Conservation (phyloP, 495 filamentous ascomycete species). For the Extremus antarcticus region DNA sequence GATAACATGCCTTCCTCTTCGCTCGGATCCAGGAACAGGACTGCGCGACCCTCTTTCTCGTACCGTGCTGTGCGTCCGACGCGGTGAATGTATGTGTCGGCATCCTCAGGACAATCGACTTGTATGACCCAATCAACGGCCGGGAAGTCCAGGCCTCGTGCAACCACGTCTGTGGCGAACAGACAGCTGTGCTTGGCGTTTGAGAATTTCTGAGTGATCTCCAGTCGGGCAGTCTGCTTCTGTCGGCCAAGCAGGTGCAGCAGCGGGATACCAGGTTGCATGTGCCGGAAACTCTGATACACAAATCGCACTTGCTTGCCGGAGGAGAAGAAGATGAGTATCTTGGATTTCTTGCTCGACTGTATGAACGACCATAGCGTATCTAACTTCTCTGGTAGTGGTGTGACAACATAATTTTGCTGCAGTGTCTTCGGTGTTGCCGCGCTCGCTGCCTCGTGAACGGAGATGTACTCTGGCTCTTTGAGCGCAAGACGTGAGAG, state of each 20-base stretch:
- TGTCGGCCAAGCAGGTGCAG: constrained; percentile 91
- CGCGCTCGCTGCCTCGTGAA: constrained; percentile 69
- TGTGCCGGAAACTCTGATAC: constrained; percentile 81
- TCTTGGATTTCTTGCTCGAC: constrained; percentile 79
- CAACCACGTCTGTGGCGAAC: constrained; percentile 91
- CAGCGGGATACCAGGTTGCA: constrained; percentile 92
- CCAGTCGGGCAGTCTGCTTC: constrained; percentile 76
- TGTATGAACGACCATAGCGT: constrained; percentile 87
- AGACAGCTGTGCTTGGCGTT: constrained; percentile 70
- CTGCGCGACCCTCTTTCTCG: constrained; percentile 73
- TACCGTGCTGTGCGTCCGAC: constrained; percentile 93
- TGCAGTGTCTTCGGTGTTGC: constrained; percentile 77
- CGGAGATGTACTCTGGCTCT: constrained; percentile 89
- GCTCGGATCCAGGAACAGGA: constrained; percentile 82
- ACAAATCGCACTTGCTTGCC: constrained; percentile 95
- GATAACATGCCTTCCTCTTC: constrained; percentile 81
- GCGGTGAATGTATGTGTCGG: constrained; percentile 93
- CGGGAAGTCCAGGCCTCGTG: constrained; percentile 88
- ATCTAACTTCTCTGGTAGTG: constrained; percentile 77
- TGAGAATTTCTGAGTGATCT: constrained; percentile 74
- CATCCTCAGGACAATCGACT: constrained; percentile 88
- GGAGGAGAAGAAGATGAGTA: constrained; percentile 85
- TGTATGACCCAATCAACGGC: constrained; percentile 98
- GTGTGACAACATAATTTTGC: constrained; percentile 81
- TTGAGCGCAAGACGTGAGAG: constrained; percentile 76